phyloP scores from a whole-genome alignment of 1,139 yeast species.

The Wickerhamomyces sp. region DNA sequence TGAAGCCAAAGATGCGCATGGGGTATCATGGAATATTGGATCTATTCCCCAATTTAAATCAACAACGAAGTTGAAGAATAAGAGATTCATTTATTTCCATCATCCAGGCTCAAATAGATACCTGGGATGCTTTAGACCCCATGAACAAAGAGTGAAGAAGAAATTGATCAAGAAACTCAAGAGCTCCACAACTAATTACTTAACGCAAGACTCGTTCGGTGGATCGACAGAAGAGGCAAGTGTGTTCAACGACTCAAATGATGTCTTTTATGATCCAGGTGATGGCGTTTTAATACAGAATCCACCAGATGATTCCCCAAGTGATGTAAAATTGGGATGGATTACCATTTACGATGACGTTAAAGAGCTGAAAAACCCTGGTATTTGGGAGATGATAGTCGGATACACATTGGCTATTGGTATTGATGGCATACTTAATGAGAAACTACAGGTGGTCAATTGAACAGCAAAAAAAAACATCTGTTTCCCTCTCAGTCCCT shows the following conservation, averaged over 20 bases:
- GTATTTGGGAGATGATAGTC: conserved; percentile 50
- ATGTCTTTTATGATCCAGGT: conserved; percentile 40
- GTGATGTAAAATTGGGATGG: conserved; percentile 59
- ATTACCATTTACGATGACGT: conserved; percentile 51
- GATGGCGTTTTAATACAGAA: conserved; percentile 47
- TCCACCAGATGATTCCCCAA: conserved; percentile 57
- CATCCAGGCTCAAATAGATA: conserved; percentile 28
- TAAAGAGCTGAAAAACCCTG: conserved; percentile 24
- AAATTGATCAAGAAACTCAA: conserved; percentile 33
- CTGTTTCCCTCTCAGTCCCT: not conserved
- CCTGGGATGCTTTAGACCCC: conserved; percentile 49
- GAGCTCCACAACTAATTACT: conserved; percentile 5
- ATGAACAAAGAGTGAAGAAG: conserved; percentile 40
- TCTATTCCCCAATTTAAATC: conserved; percentile 36
- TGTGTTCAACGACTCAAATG: conserved; percentile 2
- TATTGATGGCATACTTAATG: conserved; percentile 33
- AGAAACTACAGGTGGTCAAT: conserved; percentile 4
- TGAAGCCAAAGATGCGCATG: conserved; percentile 24
- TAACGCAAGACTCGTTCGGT: conserved; percentile 4
- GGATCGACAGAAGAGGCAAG: conserved; percentile 4
- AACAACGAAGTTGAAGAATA: conserved; percentile 14
- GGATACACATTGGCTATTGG: conserved; percentile 55
- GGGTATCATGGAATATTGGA: conserved; percentile 39
- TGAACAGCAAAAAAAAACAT: not conserved
- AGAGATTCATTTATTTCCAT: conserved; percentile 20